Conservation (phyloP, 345 rosid genomes). For the Euphorbia peplus region DNA sequence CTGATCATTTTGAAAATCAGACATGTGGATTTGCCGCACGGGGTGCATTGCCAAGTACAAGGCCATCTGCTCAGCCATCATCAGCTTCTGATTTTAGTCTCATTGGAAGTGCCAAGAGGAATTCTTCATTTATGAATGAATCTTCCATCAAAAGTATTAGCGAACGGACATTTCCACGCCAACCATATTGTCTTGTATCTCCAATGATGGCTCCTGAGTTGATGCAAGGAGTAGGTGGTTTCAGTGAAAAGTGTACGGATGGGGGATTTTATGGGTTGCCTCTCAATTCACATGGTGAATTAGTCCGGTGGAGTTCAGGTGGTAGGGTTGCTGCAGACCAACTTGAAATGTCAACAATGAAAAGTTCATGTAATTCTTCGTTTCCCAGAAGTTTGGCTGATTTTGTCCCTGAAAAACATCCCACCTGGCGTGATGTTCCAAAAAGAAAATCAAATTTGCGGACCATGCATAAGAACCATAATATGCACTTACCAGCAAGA, state of each 20-base stretch:
- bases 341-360: conserved; percentile 20
- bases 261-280: conserved; percentile 42
- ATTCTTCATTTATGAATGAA: conserved; percentile 21
- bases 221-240: conserved; percentile 30
- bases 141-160: conserved; percentile 25
- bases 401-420: conserved; percentile 26
- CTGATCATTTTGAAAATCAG: conserved; percentile 27
- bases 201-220: conserved; percentile 26
- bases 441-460: conserved; percentile 31
- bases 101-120: conserved; percentile 24
- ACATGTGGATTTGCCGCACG: conserved; percentile 23
- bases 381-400: conserved; percentile 19
- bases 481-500: conserved; percentile 30
- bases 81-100: conserved; percentile 29
- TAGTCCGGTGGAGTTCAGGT: conserved; percentile 37
- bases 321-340: conserved; percentile 26
- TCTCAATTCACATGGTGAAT: conserved; percentile 61
- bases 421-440: conserved; percentile 19
- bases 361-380: conserved; percentile 21
- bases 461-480: conserved; percentile 27
- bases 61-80: conserved; percentile 23
- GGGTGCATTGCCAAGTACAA: conserved; percentile 27
- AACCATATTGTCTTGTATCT: conserved; percentile 25
- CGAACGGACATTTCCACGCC: conserved; percentile 20
- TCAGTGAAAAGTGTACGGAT: conserved; percentile 27